A percentile compares a stretch with the other conserved stretches of the same genome.
phyloP scores from a whole-genome alignment of 352 stramenopile species.

The Pythium scleroteichum region DNA sequence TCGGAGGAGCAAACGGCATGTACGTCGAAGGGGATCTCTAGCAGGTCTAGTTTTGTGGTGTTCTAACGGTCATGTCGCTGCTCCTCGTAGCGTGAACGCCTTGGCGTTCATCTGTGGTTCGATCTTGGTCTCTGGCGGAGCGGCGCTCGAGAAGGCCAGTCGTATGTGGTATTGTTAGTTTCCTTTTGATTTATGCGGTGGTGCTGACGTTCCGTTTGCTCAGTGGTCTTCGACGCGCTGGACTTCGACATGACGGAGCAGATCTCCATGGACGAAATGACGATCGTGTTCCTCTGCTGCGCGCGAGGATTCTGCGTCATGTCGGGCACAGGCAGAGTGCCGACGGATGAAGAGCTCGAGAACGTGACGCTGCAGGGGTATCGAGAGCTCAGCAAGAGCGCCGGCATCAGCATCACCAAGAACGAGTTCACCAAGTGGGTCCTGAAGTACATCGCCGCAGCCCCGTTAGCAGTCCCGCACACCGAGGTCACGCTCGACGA shows the following conservation, averaged over 20 bases:
- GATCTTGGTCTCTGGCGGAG: slow-evolving; percentile 40
- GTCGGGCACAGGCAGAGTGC: slow-evolving; percentile 40
- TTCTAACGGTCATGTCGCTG: no score
- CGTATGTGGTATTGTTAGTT: slow-evolving; percentile 27
- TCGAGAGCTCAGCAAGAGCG: slow-evolving; percentile 55
- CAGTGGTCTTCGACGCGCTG: slow-evolving; percentile 75
- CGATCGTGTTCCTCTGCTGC: slow-evolving; percentile 62
- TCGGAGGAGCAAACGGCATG: slow-evolving; percentile 64
- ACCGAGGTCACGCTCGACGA: slow-evolving; percentile 21
- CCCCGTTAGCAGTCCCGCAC: slow-evolving; percentile 6
- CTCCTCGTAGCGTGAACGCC: slow-evolving; percentile 55
- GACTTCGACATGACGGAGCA: slow-evolving; percentile 73
- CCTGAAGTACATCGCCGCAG: slow-evolving; percentile 20
- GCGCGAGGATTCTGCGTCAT: slow-evolving; percentile 55
- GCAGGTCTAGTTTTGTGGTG: no score
- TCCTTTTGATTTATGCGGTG: not conserved
- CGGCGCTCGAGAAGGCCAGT: slow-evolving; percentile 55
- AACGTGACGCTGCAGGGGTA: slow-evolving; percentile 56
- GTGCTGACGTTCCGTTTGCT: not conserved
- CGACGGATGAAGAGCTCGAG: slow-evolving; percentile 63
- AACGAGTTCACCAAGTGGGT: slow-evolving; percentile 63
- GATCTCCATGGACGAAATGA: slow-evolving; percentile 84
- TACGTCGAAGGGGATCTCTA: slow-evolving; percentile 27
- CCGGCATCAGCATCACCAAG: slow-evolving; percentile 58
- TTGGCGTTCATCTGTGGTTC: slow-evolving; percentile 67